Percentiles rank a stretch among this genome's conserved stretches.
These are phyloP conservation scores for Erysimum cheiranthoides DNA, from an alignment of 345 rosid species.

Conservation along the genomic window DNA sequence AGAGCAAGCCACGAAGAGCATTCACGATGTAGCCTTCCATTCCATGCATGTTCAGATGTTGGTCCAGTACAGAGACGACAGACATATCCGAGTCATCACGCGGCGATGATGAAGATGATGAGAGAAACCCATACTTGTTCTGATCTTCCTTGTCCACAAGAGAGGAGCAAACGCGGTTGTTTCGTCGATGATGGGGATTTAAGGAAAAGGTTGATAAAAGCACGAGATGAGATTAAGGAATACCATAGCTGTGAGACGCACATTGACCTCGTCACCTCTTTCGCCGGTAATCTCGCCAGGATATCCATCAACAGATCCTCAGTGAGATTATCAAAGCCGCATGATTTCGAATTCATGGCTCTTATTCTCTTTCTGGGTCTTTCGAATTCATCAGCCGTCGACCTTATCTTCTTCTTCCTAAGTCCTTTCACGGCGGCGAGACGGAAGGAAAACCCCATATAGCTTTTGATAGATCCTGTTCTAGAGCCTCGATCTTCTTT, in stretches of 20 bases:
- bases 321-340: too few species aligned
- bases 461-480: too few species aligned
- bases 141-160: neutral
- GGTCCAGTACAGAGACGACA: too few species aligned
- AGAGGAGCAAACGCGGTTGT: neutral
- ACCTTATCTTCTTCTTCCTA: neutral
- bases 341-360: neutral
- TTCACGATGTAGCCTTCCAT: too few species aligned
- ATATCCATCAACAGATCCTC: too few species aligned
- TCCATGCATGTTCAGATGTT: too few species aligned
- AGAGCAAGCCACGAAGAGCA: too few species aligned
- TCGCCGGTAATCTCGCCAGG: neutral
- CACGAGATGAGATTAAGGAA: neutral
- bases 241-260: constrained; percentile 18
- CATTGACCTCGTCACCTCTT: constrained; percentile 2
- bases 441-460: neutral
- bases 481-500: too few species aligned
- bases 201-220: constrained; percentile 16
- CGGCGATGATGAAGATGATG: too few species aligned
- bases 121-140: too few species aligned
- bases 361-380: too few species aligned
- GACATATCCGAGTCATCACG: too few species aligned
- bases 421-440: neutral
- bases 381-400: neutral
- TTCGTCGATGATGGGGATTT: neutral